Conservation (phyloP, 345 rosid genomes). For the Theobroma cacao region DNA sequence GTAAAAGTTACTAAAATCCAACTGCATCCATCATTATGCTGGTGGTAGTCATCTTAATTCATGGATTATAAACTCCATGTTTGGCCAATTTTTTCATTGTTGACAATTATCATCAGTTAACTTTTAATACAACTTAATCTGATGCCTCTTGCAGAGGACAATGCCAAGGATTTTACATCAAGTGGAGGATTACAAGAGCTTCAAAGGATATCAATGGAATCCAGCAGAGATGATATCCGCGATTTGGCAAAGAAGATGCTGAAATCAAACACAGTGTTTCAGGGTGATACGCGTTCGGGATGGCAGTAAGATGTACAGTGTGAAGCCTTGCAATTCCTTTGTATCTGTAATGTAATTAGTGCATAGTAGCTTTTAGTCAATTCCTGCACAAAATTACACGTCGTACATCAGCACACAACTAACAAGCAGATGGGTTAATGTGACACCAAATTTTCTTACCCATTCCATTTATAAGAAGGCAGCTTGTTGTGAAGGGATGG, state of each 20-base stretch:
- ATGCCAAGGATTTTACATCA: slow-evolving; percentile 56
- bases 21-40: background rate
- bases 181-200: slow-evolving; percentile 64
- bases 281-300: slow-evolving; percentile 18
- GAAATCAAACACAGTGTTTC: slow-evolving; percentile 45
- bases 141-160: slow-evolving; percentile 51
- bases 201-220: slow-evolving; percentile 61
- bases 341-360: background rate
- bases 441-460: background rate
- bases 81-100: background rate
- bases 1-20: background rate
- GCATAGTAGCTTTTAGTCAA: background rate
- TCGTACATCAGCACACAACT: background rate
- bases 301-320: background rate
- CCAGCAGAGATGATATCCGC: slow-evolving; percentile 85
- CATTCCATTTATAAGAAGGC: background rate
- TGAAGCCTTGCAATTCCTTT: background rate
- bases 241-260: slow-evolving; percentile 82
- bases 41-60: background rate
- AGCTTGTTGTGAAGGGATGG: no score
- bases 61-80: background rate
- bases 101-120: background rate
- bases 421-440: background rate
- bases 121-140: background rate
- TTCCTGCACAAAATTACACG: background rate